Evolutionary conservation across 768 basidiomycete species (phyloP), one percentile per base, ranked within the genome.

Genomic region (Mycena capillaripes): DNA sequence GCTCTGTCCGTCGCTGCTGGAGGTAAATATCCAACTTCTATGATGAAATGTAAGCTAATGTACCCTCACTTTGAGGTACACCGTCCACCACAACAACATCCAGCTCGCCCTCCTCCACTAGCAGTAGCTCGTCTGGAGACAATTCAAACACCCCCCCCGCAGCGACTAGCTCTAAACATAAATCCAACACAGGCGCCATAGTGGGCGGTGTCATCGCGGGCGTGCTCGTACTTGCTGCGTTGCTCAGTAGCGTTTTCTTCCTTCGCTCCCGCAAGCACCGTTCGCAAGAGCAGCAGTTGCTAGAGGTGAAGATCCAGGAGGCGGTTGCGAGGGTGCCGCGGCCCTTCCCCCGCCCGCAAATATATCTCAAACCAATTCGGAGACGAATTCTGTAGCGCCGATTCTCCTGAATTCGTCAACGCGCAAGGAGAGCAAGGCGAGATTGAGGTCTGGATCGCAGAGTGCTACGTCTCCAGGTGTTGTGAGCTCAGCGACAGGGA

Each of bases 361-460:
- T 38, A 58, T 38, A 38, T 38, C 56, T 38, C 32, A 58, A 58
- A 58, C 34, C 23, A 58, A 58, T 34, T 58, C n/a, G 34, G 56
- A 38, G 34, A 23, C 56, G 56, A 58, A 58, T 58, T 40, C 36
- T n/a, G 30, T 38, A 36, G 56, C 34, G 56, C 56, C 56, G 34
- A 58, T 38, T 58, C 34, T 58, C 56, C 36, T 6, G 56, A 58
- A 58, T 48, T 48, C 12, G 17, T 48, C 46, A 48, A 23, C 12
- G 56, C 56, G 56, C 36, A 58, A 36, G 56, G 56, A 58, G 56
- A 58, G 56, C 34, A 38, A 58, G 56, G 56, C 56, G 34, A 36
- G 36, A 58, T 58, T 58, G 56, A 38, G 56, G 56, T 58, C 56
- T 58, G 56, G 56, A 58, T 58, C 56, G 34, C 56, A 58, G 56